These are phyloP conservation scores for Neohortaea acidophila DNA, from an alignment of 495 filamentous ascomycete genomes.

Conservation along the genomic window DNA sequence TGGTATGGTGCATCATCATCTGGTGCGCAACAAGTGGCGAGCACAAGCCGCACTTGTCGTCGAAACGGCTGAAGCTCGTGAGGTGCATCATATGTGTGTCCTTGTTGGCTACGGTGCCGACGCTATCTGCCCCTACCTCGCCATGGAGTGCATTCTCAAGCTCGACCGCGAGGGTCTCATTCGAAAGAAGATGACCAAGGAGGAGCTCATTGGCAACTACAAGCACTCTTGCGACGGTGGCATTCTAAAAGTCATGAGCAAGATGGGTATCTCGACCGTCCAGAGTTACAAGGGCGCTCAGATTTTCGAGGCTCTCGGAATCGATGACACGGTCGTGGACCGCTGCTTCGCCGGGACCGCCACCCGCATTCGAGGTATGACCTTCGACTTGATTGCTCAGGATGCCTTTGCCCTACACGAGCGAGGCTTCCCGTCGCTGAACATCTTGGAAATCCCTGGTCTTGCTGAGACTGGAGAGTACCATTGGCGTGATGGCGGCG, in stretches of 20 bases:
- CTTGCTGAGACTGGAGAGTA: slow-evolving; percentile 94
- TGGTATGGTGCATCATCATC: slow-evolving; percentile 91
- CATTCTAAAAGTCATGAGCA: slow-evolving; percentile 99
- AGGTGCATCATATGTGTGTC: slow-evolving; percentile 98
- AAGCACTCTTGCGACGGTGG: slow-evolving; percentile 95
- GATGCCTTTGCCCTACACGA: slow-evolving; percentile 97
- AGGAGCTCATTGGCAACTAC: slow-evolving; percentile 87
- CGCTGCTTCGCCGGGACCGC: slow-evolving; percentile 93
- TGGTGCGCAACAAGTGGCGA: slow-evolving; percentile 94
- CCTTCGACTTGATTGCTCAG: slow-evolving; percentile 88
- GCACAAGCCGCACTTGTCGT: slow-evolving; percentile 76
- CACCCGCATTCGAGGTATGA: slow-evolving; percentile 88
- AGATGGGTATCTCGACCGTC: slow-evolving; percentile 99
- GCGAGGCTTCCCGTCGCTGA: slow-evolving; percentile 75
- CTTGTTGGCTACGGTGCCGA: slow-evolving; percentile 92
- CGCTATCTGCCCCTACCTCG: slow-evolving; percentile 91
- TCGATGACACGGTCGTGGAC: slow-evolving; percentile 91
- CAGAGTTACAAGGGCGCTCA: slow-evolving; percentile 98
- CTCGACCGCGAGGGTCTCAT: slow-evolving; percentile 93
- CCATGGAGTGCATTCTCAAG: slow-evolving; percentile 96
- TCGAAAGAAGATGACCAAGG: slow-evolving; percentile 71
- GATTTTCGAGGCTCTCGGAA: slow-evolving; percentile 97
- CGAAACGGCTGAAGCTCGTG: slow-evolving; percentile 92
- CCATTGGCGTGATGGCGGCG: slow-evolving; percentile 97
- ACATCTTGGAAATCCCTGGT: slow-evolving; percentile 64